phyloP scores from a whole-genome alignment of 73 alveolate species.

The Urostyla sp. region DNA sequence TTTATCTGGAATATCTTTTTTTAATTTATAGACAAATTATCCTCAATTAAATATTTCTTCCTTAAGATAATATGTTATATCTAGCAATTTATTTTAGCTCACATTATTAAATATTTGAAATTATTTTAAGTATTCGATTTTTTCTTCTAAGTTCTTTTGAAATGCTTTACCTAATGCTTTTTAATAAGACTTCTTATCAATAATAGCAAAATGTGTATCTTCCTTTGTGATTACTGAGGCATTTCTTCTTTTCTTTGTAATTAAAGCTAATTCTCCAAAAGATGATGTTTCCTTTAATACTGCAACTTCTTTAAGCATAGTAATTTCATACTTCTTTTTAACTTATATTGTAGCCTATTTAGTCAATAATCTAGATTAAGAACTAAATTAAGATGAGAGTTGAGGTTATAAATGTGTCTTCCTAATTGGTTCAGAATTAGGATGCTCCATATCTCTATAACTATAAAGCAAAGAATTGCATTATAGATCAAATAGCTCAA shows the following conservation, averaged over 20 bases:
- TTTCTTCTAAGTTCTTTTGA: not conserved
- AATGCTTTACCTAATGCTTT: constrained; percentile 42
- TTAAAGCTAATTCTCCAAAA: constrained; percentile 34
- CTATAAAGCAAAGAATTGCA: too few species aligned
- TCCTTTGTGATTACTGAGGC: constrained; percentile 20
- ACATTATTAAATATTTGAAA: not conserved
- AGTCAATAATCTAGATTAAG: too few species aligned
- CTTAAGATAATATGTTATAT: constrained; percentile 14
- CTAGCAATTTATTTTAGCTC: not conserved
- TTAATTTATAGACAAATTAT: constrained; percentile 5
- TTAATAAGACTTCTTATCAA: constrained; percentile 28
- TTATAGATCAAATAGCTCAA: not conserved
- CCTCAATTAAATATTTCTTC: constrained; percentile 2
- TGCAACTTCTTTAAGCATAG: not conserved
- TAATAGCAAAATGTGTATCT: constrained; percentile 9
- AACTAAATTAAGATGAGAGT: too few species aligned
- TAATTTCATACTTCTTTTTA: too few species aligned
- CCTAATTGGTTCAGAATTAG: too few species aligned
- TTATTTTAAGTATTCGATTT: constrained; percentile 8
- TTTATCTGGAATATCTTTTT: constrained; percentile 7
- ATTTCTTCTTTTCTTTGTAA: constrained; percentile 9
- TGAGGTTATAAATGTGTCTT: too few species aligned
- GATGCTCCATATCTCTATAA: too few species aligned
- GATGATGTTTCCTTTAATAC: not conserved
- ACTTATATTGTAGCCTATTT: too few species aligned